Evolutionary conservation across 2,329 filamentous ascomycete species (phyloP), one percentile per base, ranked within the genome.

Genomic region (Claviceps humidiphila): DNA sequence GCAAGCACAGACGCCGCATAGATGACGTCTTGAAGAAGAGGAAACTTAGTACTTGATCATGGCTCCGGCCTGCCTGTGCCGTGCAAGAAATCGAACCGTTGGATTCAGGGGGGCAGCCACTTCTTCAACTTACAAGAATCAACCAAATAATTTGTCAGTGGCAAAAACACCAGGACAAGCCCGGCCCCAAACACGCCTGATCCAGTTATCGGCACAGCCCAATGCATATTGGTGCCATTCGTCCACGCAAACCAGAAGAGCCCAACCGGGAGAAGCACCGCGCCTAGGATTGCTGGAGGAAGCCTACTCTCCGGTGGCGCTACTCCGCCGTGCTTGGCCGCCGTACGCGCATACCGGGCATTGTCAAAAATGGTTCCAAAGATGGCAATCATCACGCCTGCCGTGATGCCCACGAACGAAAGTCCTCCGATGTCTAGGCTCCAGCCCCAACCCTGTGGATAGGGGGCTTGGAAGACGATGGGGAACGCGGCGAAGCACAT

Each of bases 1-100:
- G 87, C 86, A 8, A 90, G 71, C 0, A 83, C 85, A 0, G 82
- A 87, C 0, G 86, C 86, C 1, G 87, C 86, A 56, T 84, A 91
- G 59, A 90, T 84, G 50, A 83, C 82, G 64, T 88, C 64, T 68
- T 16, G 17, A 20, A 20, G 17, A 20, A 20, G 22, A 47, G 20
- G 4, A 20, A 5, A 37, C n/a, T 34, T 9, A 37, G 44, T 2
- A 47, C 3, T n/a, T 11, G 17, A 43, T 34, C 30, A 34, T 24
- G 5, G 6, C 16, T 47, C 30, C 30, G 30, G 30, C 30, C 30
- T 34, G 30, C 30, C 30, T 34, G 30, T 11, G 30, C 3, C 30
- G 30, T 34, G 9, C 30, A 34, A 34, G 30, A 11, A 11, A 34
- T 34, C 3, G 9, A 34, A 3, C 9, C 30, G 9, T 20, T 13